These are phyloP conservation scores for Talaromyces amestolkiae DNA, from an alignment of 2,329 filamentous ascomycete species.

Conservation along the genomic window DNA sequence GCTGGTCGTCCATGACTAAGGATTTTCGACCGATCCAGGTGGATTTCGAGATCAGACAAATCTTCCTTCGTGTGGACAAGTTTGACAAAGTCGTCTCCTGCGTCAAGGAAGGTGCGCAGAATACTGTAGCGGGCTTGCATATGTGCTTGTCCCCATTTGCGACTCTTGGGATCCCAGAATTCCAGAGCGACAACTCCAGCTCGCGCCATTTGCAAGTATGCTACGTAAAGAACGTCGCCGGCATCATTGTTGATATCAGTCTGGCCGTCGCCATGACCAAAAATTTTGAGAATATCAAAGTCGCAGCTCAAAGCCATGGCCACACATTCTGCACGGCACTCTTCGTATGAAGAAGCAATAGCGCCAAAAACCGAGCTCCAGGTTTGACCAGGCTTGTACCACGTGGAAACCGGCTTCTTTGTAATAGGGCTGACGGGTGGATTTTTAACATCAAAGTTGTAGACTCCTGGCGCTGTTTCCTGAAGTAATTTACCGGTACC, in stretches of 20 bases:
- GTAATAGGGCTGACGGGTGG: constrained; percentile 79
- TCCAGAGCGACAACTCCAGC: constrained; percentile 87
- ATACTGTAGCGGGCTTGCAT: constrained; percentile 91
- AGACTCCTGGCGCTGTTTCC: constrained; percentile 76
- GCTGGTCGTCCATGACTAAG: constrained; percentile 76
- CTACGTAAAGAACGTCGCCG: constrained; percentile 81
- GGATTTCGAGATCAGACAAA: constrained; percentile 76
- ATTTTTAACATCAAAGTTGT: constrained; percentile 82
- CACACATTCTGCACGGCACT: constrained; percentile 90
- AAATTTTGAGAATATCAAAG: constrained; percentile 83
- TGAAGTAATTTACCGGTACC: constrained; percentile 92
- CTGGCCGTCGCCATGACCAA: constrained; percentile 80
- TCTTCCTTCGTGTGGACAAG: constrained; percentile 72
- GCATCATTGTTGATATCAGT: constrained; percentile 71
- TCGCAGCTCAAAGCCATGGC: constrained; percentile 90
- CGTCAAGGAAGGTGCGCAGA: constrained; percentile 70
- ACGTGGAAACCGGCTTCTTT: constrained; percentile 72
- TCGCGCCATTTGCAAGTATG: constrained; percentile 90
- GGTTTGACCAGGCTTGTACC: constrained; percentile 93
- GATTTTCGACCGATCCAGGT: constrained; percentile 82
- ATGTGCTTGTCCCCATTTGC: constrained; percentile 90
- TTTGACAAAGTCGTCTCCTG: constrained; percentile 82
- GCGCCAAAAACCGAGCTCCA: constrained; percentile 91
- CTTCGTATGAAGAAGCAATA: constrained; percentile 85
- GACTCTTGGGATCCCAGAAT: constrained; percentile 87